These are phyloP conservation scores for Ceratocystis alfenasii DNA, from an alignment of 2,329 filamentous ascomycete genomes.

Conservation along the genomic window DNA sequence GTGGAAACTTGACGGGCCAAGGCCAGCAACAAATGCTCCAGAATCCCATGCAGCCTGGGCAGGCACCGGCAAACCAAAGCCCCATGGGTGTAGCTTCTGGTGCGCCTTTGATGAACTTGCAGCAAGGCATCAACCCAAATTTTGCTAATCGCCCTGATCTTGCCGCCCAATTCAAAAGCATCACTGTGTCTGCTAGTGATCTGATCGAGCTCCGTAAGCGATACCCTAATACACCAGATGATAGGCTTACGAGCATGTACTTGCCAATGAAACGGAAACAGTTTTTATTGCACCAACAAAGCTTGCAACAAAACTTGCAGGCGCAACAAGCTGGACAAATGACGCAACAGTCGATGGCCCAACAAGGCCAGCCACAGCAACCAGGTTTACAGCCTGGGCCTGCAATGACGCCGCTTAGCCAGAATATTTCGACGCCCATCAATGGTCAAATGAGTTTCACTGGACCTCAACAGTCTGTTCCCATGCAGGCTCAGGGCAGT, in stretches of 20 bases:
- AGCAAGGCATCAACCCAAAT: not conserved
- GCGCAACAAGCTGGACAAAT: slow-evolving; percentile 25
- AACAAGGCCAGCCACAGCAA: slow-evolving; percentile 23
- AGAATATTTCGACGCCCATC: not conserved
- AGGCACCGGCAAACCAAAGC: slow-evolving; percentile 15
- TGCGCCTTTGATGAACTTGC: not conserved
- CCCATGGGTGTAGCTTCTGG: slow-evolving; percentile 22
- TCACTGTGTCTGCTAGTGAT: not conserved
- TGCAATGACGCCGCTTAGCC: not conserved
- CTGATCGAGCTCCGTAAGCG: not conserved
- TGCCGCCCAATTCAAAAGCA: not conserved
- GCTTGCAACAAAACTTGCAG: slow-evolving; percentile 26
- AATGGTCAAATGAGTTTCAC: not conserved
- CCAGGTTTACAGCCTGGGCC: not conserved
- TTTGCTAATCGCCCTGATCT: slow-evolving; percentile 5
- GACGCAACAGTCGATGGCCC: slow-evolving; percentile 25
- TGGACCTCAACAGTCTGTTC: not conserved
- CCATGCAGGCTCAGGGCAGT: slow-evolving; percentile 8
- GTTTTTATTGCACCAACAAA: slow-evolving; percentile 28
- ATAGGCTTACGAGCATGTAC: not conserved
- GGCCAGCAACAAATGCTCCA: not conserved
- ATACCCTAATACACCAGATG: slow-evolving; percentile 1
- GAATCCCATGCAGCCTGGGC: slow-evolving; percentile 8
- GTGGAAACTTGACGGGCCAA: slow-evolving; percentile 1
- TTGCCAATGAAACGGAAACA: not conserved